Percentiles rank a stretch among this genome's conserved stretches.
Evolutionary conservation across 1,139 yeast species (phyloP).

Genomic region (Candida pseudoviswanathii): DNA sequence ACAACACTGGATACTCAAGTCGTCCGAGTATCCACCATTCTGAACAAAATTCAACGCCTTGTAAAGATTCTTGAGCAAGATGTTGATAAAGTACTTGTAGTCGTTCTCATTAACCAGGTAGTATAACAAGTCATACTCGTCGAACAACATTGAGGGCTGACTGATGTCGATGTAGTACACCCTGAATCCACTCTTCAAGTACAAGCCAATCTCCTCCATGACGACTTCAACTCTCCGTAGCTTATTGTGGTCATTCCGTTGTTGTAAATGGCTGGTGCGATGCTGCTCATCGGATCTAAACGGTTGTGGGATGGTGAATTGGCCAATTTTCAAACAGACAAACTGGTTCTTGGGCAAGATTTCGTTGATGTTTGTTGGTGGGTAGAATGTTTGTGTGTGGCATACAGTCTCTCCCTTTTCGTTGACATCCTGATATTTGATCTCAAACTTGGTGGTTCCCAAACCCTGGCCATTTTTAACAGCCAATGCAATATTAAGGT

Average conservation of each 20-base stretch:
- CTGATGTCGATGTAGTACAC: constrained; percentile 60
- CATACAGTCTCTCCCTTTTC: constrained; percentile 22
- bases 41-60: constrained; percentile 43
- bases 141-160: constrained; percentile 45
- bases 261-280: neutral
- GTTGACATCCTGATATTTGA: constrained; percentile 30
- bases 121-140: constrained; percentile 45
- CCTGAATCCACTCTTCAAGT: constrained; percentile 56
- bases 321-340: constrained; percentile 55
- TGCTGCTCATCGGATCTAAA: neutral
- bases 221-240: constrained; percentile 44
- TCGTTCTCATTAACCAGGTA: constrained; percentile 46
- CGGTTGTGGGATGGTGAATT: constrained; percentile 32
- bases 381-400: constrained; percentile 43
- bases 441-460: constrained; percentile 60
- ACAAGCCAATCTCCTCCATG: constrained; percentile 63
- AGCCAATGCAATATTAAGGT: constrained; percentile 52
- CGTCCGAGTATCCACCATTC: constrained; percentile 26
- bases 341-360: constrained; percentile 56
- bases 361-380: constrained; percentile 60
- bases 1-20: constrained; percentile 19
- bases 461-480: constrained; percentile 57
- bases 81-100: constrained; percentile 43
- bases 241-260: constrained; percentile 22
- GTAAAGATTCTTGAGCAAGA: constrained; percentile 46